These are phyloP conservation scores for Besnoitia besnoiti DNA, from an alignment of 169 alveolate genomes.

Conservation along the genomic window DNA sequence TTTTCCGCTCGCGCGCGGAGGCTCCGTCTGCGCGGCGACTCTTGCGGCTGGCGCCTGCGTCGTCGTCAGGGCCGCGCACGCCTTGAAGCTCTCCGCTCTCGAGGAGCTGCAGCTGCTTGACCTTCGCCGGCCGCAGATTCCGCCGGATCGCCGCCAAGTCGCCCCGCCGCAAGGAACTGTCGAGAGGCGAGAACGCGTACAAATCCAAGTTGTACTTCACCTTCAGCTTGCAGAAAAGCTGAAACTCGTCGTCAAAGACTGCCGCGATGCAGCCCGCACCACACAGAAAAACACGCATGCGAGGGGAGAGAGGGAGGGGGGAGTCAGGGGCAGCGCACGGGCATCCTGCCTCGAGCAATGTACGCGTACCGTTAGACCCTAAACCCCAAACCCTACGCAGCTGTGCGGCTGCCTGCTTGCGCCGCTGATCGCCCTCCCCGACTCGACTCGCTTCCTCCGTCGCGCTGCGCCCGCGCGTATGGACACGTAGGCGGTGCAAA, in stretches of 20 bases:
- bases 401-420: too few species aligned
- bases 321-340: too few species aligned
- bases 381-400: too few species aligned
- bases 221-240: constrained; percentile 6
- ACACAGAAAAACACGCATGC: not conserved
- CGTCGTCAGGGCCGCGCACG: not conserved
- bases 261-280: not conserved
- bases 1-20: not conserved
- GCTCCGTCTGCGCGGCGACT: constrained; percentile 31
- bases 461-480: too few species aligned
- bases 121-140: constrained; percentile 7
- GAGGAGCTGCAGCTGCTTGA: constrained; percentile 20
- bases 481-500: too few species aligned
- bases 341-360: too few species aligned
- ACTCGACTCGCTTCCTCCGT: too few species aligned
- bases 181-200: constrained; percentile 39
- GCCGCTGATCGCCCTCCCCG: too few species aligned
- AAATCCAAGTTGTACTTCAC: constrained; percentile 45
- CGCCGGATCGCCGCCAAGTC: not conserved
- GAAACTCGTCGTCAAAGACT: constrained; percentile 59
- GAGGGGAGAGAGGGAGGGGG: too few species aligned
- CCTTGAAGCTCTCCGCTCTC: not conserved
- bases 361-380: too few species aligned
- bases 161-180: not conserved
- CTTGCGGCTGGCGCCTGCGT: not conserved